phyloP scores from a whole-genome alignment of 805 yeast genomes.

The Ogataea sp. region DNA sequence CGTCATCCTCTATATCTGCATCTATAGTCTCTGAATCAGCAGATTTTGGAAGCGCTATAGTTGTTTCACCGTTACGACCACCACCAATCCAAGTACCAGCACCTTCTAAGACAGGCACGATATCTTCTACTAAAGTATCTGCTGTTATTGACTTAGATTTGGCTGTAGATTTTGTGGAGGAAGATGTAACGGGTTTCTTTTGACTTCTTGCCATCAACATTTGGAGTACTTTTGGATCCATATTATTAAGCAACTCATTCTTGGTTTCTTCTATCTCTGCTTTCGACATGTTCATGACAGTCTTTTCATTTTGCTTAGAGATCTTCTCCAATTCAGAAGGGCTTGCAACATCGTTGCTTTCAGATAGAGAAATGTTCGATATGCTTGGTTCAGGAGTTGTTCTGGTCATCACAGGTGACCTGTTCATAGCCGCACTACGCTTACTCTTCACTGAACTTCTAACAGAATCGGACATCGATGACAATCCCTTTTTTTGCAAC shows the following conservation, averaged over 20 bases:
- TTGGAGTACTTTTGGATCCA: slow-evolving; percentile 64
- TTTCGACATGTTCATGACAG: slow-evolving; percentile 51
- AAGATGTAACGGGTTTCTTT: slow-evolving; percentile 26
- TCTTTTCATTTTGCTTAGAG: slow-evolving; percentile 65
- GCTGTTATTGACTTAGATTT: not conserved
- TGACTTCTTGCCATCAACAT: slow-evolving; percentile 51
- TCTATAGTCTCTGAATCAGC: slow-evolving; percentile 1
- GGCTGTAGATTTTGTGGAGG: slow-evolving; percentile 8
- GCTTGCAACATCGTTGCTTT: slow-evolving; percentile 11
- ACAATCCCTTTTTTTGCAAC: slow-evolving; percentile 26
- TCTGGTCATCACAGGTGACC: not conserved
- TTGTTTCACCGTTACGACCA: slow-evolving; percentile 28
- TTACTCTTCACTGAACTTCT: not conserved
- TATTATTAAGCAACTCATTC: slow-evolving; percentile 53
- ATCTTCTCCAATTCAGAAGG: slow-evolving; percentile 64
- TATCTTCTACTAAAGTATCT: slow-evolving; percentile 17
- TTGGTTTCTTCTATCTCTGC: slow-evolving; percentile 59
- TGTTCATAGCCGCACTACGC: not conserved
- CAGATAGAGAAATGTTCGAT: not conserved
- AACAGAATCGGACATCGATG: slow-evolving; percentile 17
- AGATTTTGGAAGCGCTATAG: slow-evolving; percentile 12
- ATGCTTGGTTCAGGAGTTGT: not conserved
- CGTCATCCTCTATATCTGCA: slow-evolving; percentile 3
- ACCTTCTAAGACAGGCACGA: slow-evolving; percentile 24
- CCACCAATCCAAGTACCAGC: slow-evolving; percentile 32